phyloP scores from a whole-genome alignment of 345 rosid genomes.

The Salix brachista region DNA sequence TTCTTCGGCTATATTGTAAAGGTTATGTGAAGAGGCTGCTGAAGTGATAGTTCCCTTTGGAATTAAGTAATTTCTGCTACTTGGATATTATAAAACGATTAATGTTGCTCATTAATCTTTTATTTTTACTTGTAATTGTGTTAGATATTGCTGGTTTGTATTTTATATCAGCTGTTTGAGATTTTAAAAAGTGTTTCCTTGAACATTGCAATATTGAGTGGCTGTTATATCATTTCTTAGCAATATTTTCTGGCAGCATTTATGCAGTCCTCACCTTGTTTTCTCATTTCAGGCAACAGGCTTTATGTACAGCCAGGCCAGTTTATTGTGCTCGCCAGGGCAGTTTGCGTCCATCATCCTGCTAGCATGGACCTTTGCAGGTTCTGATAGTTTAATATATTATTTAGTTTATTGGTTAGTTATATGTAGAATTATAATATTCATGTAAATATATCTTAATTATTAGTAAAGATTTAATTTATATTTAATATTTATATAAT shows the following conservation, averaged over 20 bases:
- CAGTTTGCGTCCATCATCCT: conserved; percentile 5
- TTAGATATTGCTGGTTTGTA: background rate
- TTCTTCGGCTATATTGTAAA: background rate
- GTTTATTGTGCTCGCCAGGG: conserved; percentile 25
- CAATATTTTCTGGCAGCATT: background rate
- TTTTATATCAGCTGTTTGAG: background rate
- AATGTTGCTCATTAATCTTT: background rate
- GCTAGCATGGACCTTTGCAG: conserved; percentile 35
- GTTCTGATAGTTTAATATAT: background rate
- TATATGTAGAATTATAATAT: too few relatives aligned
- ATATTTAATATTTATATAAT: too few relatives aligned
- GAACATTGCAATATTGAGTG: background rate
- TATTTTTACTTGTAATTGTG: background rate
- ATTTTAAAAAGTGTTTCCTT: background rate
- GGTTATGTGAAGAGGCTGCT: background rate
- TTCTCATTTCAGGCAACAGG: background rate
- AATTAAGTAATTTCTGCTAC: background rate
- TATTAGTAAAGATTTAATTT: too few relatives aligned
- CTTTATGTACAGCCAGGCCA: background rate
- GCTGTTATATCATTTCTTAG: background rate
- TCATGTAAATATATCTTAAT: too few relatives aligned
- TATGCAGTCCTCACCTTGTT: background rate
- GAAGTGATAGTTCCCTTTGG: background rate
- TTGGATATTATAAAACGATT: too few relatives aligned
- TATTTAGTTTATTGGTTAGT: too few relatives aligned